These are phyloP conservation scores for Tricholoma sp. DNA, from an alignment of 768 basidiomycete species.

Conservation along the genomic window DNA sequence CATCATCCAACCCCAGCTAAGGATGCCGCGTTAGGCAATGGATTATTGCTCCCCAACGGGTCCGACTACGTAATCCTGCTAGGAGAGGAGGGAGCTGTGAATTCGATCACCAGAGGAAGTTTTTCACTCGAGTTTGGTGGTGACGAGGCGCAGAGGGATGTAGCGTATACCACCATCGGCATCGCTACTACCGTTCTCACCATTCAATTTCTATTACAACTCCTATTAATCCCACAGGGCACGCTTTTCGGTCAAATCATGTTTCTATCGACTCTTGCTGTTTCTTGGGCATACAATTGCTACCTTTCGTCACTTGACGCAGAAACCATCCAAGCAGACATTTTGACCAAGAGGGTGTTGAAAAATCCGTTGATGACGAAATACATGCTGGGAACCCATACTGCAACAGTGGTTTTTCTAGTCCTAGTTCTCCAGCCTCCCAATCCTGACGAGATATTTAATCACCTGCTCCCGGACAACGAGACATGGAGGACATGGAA, in stretches of 20 bases:
- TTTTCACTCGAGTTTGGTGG: conserved; percentile 17
- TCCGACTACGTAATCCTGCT: conserved; percentile 16
- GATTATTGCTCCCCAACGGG: conserved; percentile 7
- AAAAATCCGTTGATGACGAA: neutral
- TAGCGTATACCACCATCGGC: conserved; percentile 5
- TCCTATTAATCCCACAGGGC: conserved; percentile 27
- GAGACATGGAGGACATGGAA: neutral
- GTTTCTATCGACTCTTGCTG: conserved; percentile 22
- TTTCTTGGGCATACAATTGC: conserved; percentile 25
- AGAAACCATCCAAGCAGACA: neutral
- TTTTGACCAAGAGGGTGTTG: neutral
- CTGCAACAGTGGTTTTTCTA: neutral
- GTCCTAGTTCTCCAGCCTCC: neutral
- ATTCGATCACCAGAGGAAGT: conserved; percentile 19
- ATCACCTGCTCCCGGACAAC: neutral
- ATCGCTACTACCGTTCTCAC: conserved; percentile 21
- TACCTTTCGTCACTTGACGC: conserved; percentile 13
- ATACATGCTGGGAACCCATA: neutral
- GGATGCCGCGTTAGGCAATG: conserved; percentile 20
- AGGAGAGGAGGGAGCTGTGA: conserved; percentile 20
- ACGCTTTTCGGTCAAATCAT: conserved; percentile 26
- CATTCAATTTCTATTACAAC: conserved; percentile 26
- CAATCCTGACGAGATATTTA: neutral
- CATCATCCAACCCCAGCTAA: neutral
- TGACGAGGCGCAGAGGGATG: neutral